Percentiles rank a stretch among this genome's conserved stretches.
Conservation (phyloP, 225 moss, liverwort and hornwort genomes). For the Physcomitrellopsis africana region DNA sequence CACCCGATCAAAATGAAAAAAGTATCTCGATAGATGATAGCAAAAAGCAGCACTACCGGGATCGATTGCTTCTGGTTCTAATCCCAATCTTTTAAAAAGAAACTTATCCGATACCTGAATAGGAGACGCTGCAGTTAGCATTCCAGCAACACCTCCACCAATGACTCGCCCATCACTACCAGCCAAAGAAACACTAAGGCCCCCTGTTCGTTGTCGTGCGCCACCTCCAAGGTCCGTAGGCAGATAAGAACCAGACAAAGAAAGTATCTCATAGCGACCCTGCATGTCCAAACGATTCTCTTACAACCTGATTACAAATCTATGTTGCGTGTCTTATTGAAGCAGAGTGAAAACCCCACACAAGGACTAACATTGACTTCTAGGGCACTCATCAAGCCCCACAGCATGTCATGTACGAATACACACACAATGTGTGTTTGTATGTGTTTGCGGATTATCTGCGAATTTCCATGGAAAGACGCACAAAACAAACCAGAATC, state of each 20-base stretch:
- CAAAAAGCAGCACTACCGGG: background rate
- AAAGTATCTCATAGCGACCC: slow-evolving; percentile 98
- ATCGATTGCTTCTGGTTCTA: background rate
- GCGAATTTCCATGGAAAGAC: background rate
- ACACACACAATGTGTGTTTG: no score
- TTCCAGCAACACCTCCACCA: slow-evolving; percentile 94
- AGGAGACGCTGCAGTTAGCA: slow-evolving; percentile 98
- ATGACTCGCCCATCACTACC: slow-evolving; percentile 95
- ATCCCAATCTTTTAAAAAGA: slow-evolving; percentile 1
- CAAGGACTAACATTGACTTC: background rate
- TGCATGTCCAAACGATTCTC: slow-evolving; percentile 44
- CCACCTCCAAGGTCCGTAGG: slow-evolving; percentile 79
- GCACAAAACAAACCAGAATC: background rate
- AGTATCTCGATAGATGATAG: no score
- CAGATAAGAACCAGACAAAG: slow-evolving; percentile 87
- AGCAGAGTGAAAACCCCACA: background rate
- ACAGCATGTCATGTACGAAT: background rate
- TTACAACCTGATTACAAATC: background rate
- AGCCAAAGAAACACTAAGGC: slow-evolving; percentile 89
- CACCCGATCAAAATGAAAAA: no score
- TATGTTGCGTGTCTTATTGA: slow-evolving; percentile 4
- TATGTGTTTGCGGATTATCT: background rate
- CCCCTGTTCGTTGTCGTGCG: slow-evolving; percentile 83
- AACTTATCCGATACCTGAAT: slow-evolving; percentile 69
- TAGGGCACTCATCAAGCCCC: background rate